These are phyloP conservation scores for Penicillium sp. DNA, from an alignment of 2,329 filamentous ascomycete genomes.

Conservation along the genomic window DNA sequence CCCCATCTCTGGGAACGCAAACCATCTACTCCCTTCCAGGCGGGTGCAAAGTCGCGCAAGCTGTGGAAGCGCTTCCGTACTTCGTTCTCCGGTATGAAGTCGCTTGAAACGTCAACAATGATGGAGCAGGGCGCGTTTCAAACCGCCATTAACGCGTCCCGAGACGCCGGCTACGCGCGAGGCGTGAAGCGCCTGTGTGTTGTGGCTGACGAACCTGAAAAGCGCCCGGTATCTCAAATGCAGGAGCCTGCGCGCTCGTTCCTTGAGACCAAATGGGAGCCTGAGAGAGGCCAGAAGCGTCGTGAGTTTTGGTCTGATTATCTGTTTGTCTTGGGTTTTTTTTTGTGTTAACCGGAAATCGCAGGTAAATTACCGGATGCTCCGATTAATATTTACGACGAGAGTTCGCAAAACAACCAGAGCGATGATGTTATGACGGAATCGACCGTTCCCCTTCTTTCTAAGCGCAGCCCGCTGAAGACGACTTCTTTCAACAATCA, in stretches of 20 bases:
- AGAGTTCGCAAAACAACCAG: slow-evolving; percentile 1
- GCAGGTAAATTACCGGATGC: slow-evolving; percentile 23
- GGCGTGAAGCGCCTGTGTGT: slow-evolving; percentile 40
- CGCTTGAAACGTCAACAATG: slow-evolving; percentile 25
- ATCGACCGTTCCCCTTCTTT: slow-evolving; percentile 1
- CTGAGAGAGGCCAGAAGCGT: slow-evolving; percentile 29
- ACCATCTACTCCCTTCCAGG: slow-evolving; percentile 41
- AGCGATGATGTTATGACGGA: slow-evolving; percentile 11
- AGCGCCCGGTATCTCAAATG: slow-evolving; percentile 6
- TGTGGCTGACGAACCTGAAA: slow-evolving; percentile 9
- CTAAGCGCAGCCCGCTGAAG: slow-evolving; percentile 2
- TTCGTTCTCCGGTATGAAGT: slow-evolving; percentile 36
- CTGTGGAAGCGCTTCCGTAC: slow-evolving; percentile 47
- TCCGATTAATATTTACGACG: slow-evolving; percentile 19
- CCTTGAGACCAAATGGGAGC: slow-evolving; percentile 44
- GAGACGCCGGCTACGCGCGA: slow-evolving; percentile 28
- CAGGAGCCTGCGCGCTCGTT: slow-evolving; percentile 35
- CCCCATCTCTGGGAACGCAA: slow-evolving; percentile 48
- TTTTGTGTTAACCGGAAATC: background rate
- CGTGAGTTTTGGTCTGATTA: slow-evolving; percentile 24
- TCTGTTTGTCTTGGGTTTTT: background rate
- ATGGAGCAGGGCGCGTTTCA: slow-evolving; percentile 25
- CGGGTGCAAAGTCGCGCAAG: slow-evolving; percentile 43
- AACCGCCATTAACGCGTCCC: slow-evolving; percentile 36
- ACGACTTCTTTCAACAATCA: slow-evolving; percentile 12